Percentiles rank a stretch among this genome's conserved stretches.
phyloP scores from a whole-genome alignment of 192 early-diverging fungal species.

The Rhizophagus clarus region DNA sequence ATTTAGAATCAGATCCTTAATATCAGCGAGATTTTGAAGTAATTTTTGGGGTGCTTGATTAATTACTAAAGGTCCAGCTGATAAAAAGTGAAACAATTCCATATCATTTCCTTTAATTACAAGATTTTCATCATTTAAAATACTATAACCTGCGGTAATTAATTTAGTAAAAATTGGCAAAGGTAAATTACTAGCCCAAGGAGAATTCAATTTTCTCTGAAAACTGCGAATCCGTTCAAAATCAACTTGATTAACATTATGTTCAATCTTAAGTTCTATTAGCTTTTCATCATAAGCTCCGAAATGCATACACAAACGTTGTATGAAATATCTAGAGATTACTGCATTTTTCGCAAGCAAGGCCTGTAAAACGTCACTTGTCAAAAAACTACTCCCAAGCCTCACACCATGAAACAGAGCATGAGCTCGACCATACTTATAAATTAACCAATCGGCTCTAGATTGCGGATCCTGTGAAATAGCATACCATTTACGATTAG shows the following conservation, averaged over 20 bases:
- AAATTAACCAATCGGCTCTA: neutral
- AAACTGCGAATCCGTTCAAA: neutral
- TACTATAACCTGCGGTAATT: neutral
- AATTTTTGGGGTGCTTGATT: neutral
- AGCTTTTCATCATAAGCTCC: neutral
- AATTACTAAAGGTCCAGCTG: neutral
- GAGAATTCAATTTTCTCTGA: neutral
- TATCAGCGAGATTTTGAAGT: neutral
- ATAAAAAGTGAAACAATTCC: neutral
- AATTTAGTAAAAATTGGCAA: neutral
- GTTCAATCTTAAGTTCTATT: neutral
- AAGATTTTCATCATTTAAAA: neutral
- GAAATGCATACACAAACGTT: slow-evolving; percentile 1
- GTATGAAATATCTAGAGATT: slow-evolving; percentile 4
- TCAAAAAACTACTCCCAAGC: neutral
- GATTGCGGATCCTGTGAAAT: neutral
- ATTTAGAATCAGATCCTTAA: neutral
- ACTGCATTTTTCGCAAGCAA: neutral
- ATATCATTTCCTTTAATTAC: slow-evolving; percentile 12
- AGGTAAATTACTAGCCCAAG: slow-evolving; percentile 5
- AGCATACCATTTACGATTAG: neutral
- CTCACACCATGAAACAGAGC: slow-evolving; percentile 13
- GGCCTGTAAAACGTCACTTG: neutral
- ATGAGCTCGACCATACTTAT: neutral
- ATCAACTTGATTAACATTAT: neutral